phyloP scores from a whole-genome alignment of 2,329 filamentous ascomycete genomes.

The Pseudogymnoascus sp. region DNA sequence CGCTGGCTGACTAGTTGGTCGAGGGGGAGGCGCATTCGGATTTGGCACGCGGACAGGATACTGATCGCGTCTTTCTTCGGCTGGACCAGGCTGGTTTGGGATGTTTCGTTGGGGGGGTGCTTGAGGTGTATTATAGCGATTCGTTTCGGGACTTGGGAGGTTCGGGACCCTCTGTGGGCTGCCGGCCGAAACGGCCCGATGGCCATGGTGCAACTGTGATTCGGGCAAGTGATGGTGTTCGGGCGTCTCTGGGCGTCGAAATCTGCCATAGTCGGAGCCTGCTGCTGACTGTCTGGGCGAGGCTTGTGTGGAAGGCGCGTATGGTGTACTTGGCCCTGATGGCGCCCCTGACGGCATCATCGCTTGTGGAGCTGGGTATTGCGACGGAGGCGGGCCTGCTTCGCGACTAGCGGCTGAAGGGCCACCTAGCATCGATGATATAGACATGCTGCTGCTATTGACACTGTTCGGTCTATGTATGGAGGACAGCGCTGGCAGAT shows the following conservation, averaged over 20 bases:
- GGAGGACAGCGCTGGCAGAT: conserved; percentile 43
- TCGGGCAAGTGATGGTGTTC: conserved; percentile 55
- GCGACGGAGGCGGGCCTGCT: conserved; percentile 35
- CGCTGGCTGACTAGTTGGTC: conserved; percentile 27
- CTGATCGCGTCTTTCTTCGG: conserved; percentile 38
- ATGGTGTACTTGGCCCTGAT: conserved; percentile 26
- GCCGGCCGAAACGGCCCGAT: conserved; percentile 28
- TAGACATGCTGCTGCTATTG: conserved; percentile 58
- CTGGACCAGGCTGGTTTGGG: conserved; percentile 22
- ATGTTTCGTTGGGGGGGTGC: conserved; percentile 44
- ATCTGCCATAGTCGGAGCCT: conserved; percentile 51
- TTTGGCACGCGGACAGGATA: conserved; percentile 21
- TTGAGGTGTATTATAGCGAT: conserved; percentile 52
- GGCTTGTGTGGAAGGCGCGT: conserved; percentile 32
- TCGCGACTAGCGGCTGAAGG: conserved; percentile 39
- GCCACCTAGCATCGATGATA: conserved; percentile 61
- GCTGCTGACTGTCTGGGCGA: conserved; percentile 30
- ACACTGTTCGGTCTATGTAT: conserved; percentile 39
- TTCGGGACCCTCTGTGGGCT: conserved; percentile 33
- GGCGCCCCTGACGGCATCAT: conserved; percentile 24
- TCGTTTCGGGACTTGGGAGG: conserved; percentile 47
- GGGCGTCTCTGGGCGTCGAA: conserved; percentile 64
- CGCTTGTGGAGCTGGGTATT: conserved; percentile 38
- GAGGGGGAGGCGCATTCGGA: conserved; percentile 22
- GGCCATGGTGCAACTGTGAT: conserved; percentile 27